Percentiles rank a stretch among this genome's conserved stretches.
phyloP scores from a whole-genome alignment of 1,284 basidiomycete species.

The Schizopora paradoxa region DNA sequence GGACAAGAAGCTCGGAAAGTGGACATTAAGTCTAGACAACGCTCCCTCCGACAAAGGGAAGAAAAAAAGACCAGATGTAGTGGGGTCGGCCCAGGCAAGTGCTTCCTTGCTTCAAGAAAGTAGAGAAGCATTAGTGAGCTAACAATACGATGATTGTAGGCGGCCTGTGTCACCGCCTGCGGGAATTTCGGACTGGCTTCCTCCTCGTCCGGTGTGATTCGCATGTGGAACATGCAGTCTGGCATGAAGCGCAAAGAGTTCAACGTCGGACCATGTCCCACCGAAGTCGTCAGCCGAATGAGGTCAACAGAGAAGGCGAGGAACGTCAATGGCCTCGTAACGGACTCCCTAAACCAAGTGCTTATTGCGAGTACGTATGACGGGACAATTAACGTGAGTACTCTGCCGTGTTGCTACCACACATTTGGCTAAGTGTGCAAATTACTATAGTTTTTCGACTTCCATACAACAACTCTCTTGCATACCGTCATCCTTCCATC shows the following conservation, averaged over 20 bases:
- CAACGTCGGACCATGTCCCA: slow-evolving; percentile 56
- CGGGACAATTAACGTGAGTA: slow-evolving; percentile 80
- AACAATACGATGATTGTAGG: slow-evolving; percentile 35
- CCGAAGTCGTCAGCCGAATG: slow-evolving; percentile 41
- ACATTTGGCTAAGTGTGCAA: no score
- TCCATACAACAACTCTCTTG: slow-evolving; percentile 75
- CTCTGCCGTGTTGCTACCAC: slow-evolving; percentile 1
- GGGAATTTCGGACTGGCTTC: slow-evolving; percentile 93
- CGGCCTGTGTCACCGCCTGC: slow-evolving; percentile 90
- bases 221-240: slow-evolving; percentile 96
- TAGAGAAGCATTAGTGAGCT: not conserved
- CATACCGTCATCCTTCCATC: slow-evolving; percentile 67
- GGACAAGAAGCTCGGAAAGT: slow-evolving; percentile 77
- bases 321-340: slow-evolving; percentile 77
- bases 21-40: slow-evolving; percentile 51
- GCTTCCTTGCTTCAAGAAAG: slow-evolving; percentile 10
- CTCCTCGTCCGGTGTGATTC: slow-evolving; percentile 72
- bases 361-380: slow-evolving; percentile 84
- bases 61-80: slow-evolving; percentile 23
- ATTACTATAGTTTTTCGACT: slow-evolving; percentile 83
- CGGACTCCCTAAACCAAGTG: slow-evolving; percentile 79
- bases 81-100: slow-evolving; percentile 62
- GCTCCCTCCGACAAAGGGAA: slow-evolving; percentile 44
- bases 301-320: slow-evolving; percentile 44
- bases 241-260: slow-evolving; percentile 83